These are phyloP conservation scores for Melampsora occidentalis DNA, from an alignment of 1,284 basidiomycete species.

Conservation along the genomic window DNA sequence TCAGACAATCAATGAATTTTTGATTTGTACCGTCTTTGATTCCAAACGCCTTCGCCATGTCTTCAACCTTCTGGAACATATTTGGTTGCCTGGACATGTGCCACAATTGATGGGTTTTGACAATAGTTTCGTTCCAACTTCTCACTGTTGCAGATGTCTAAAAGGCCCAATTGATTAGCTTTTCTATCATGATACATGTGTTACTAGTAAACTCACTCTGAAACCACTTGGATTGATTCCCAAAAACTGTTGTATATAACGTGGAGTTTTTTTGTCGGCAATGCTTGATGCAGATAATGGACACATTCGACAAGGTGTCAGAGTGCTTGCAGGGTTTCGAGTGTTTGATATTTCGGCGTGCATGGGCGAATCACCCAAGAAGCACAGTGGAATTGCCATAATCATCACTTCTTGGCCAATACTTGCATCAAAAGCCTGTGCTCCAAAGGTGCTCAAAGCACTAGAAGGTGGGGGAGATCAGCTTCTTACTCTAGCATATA, in stretches of 20 bases:
- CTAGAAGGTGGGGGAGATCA: not conserved
- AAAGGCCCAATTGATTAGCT: too few relatives aligned
- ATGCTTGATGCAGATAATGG: not conserved
- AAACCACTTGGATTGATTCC: too few relatives aligned
- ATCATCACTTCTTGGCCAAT: not conserved
- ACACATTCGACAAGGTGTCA: conserved; percentile 11
- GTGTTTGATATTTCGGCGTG: conserved; percentile 1
- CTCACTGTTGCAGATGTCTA: too few relatives aligned
- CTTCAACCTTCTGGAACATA: too few relatives aligned
- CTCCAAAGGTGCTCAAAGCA: not conserved
- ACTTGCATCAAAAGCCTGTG: not conserved
- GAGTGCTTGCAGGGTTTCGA: not conserved
- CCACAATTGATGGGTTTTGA: too few relatives aligned
- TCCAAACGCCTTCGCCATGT: not conserved
- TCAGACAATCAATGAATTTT: not conserved
- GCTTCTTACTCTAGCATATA: not conserved
- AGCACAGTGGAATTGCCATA: not conserved
- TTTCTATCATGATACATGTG: too few relatives aligned
- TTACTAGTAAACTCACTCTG: too few relatives aligned
- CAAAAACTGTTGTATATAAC: too few relatives aligned
- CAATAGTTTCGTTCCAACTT: too few relatives aligned
- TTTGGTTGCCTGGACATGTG: too few relatives aligned
- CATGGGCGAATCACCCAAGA: conserved; percentile 1
- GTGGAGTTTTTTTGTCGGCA: not conserved
- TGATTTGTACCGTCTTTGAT: not conserved